Evolutionary conservation across 2,329 filamentous ascomycete species (phyloP), one percentile per base, ranked within the genome.

Genomic region (Lecanoromycetidae sp.): DNA sequence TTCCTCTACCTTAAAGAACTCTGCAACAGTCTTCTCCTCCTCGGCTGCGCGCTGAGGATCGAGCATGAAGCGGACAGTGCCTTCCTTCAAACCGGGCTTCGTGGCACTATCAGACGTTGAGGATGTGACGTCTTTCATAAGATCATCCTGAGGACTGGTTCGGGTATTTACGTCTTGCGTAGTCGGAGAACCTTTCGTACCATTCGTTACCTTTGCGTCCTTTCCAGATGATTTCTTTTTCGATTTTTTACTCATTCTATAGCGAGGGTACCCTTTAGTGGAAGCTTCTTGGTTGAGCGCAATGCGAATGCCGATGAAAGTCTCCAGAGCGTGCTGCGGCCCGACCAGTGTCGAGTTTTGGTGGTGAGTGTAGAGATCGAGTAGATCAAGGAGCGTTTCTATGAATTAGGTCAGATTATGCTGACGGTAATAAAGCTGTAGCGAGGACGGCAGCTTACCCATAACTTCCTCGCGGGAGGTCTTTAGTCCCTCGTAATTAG

Each of bases 311-410:
- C 82, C 78, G 59, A 96, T 85, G 61, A 94, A 90, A 45, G 75
- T 75, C 55, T 90, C 81, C 35, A 90, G 71, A 38, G 82, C 76
- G 63, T 86, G 83, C 39, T 76, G 69, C 13, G 75, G 71, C 5
- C 87, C 88, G 17, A 94, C 71, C 42, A 81, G 78, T 27, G 87
- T 94, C 43, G 74, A 71, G 55, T 77, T 76, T 46, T 79, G 77
- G 60, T 93, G 82, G 59, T 94, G 84, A 0, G 87, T 91, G 63
- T 95, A 96, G 2, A 96, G 75, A 59, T 98, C 90, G 22, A 96
- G 74, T 0, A 95, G 72, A 60, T 96, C 91, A 32, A 95, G 77
- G 57, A 94, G 76, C 0, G 86, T 90, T 71, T 96, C 90, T 67
- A 74, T 62, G 23, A 77, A 67, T 51, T 70, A 69, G 7, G 25